Base-by-base conservation (phyloP, 2,329 filamentous ascomycete species). In the Penicillium sclerotiorum region DNA sequence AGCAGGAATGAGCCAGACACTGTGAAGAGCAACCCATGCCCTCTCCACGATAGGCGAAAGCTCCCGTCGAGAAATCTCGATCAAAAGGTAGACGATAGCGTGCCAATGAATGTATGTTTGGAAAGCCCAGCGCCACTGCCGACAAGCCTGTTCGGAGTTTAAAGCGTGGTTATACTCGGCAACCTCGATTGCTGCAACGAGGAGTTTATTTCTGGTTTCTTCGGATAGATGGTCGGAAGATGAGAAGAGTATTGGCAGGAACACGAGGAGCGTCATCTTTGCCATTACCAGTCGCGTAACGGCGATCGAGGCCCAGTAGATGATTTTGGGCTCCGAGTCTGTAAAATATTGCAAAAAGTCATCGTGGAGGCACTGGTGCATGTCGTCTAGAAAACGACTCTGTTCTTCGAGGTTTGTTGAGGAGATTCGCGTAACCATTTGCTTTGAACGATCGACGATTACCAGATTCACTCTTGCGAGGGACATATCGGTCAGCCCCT, bases 31-130 rank as follows among this genome's bases (percentile, higher is more conserved):
- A 1, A 69, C 56, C 78, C 79, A 81, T 1, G 73, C 76, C 2
- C 77, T 66, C 53, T 81, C 79, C 0, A 75, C 58, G 4, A 72
- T 67, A 1, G 76, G 68, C 9, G 75, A 75, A 75, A 76, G 79
- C 1, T 72, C 69, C 0, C 75, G 68, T 3, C 73, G 74, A 12
- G 73, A 75, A 1, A 77, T 66, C 57, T 83, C 79, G 11, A 83
- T 72, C 22, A 84, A 58, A 1, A 83, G 69, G 55, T 80, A 84
- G 0, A 80, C 79, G 3, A 83, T 75, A 4, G 81, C 79, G 55
- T 83, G 76, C 80, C 81, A 84, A 51, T 83, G 80, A 0, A 77
- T 80, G 60, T 82, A 83, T 0, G 79, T 81, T 57, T 82, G 78
- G 62, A 81, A 83, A 5, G 82, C 68, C 82, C 82, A 85, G 15